Percentiles rank a stretch among this genome's conserved stretches.
Evolutionary conservation across 257 asterid genomes (phyloP).

Genomic region (Rehmannia glutinosa): DNA sequence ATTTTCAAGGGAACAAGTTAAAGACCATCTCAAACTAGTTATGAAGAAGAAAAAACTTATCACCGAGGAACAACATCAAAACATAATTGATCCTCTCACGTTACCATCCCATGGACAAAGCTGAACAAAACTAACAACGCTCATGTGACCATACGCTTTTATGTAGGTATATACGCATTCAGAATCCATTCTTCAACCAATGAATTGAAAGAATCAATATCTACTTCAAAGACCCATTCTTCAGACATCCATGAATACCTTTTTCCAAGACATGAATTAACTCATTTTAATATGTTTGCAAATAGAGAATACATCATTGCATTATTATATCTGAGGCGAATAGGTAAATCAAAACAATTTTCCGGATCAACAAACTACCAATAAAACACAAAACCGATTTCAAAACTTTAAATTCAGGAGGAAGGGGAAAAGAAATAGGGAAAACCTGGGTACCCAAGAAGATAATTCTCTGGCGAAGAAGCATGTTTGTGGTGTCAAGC

Average conservation of each 20-base stretch:
- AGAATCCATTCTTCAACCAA: not conserved
- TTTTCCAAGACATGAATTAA: not conserved
- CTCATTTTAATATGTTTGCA: not conserved
- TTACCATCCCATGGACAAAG: not conserved
- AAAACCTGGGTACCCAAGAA: constrained; percentile 86
- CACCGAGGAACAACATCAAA: not conserved
- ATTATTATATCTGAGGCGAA: not conserved
- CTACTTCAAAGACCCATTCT: not conserved
- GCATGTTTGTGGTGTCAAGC: constrained; percentile 96
- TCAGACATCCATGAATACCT: not conserved
- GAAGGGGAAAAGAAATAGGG: not conserved
- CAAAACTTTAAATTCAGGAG: not conserved
- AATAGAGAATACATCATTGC: not conserved
- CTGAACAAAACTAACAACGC: not conserved
- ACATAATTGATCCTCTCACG: not conserved
- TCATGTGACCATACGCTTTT: not conserved
- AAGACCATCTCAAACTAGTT: not conserved
- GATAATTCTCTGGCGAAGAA: constrained; percentile 91
- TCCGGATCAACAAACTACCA: not conserved
- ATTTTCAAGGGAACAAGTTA: not conserved
- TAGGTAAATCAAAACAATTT: not conserved
- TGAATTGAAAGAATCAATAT: not conserved
- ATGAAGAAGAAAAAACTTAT: not conserved
- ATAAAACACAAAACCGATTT: not conserved
- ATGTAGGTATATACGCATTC: not conserved